Percentiles rank a stretch among this genome's conserved stretches.
phyloP scores from a whole-genome alignment of 371 early-diverging fungal species.

The Mucor lusitanicus region DNA sequence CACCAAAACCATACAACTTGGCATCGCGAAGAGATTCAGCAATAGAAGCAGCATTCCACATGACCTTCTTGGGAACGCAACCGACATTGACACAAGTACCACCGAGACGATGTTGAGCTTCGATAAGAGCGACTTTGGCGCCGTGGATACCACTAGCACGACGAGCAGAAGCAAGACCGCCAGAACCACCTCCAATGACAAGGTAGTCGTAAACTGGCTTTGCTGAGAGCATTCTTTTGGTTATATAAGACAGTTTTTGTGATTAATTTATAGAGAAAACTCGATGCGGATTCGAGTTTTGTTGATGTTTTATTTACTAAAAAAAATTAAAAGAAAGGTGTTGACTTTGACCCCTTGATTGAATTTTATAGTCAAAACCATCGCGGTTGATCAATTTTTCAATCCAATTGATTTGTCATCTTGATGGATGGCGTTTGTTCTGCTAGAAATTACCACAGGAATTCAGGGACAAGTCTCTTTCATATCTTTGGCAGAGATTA shows the following conservation, averaged over 20 bases:
- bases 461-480: background rate
- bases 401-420: constrained; percentile 1
- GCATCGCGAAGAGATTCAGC: constrained; percentile 89
- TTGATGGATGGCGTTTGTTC: background rate
- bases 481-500: background rate
- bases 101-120: constrained; percentile 82
- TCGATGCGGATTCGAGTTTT: background rate
- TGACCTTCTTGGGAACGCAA: constrained; percentile 99
- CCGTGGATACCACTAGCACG: constrained; percentile 88
- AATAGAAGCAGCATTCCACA: constrained; percentile 93
- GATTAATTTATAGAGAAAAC: background rate
- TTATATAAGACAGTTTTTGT: constrained; percentile 16
- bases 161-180: constrained; percentile 91
- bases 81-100: constrained; percentile 98
- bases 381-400: background rate
- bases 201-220: constrained; percentile 78
- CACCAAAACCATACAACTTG: constrained; percentile 84
- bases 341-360: background rate
- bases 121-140: constrained; percentile 91
- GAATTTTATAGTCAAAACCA: background rate
- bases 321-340: background rate
- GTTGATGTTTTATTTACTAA: background rate
- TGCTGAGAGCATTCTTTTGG: constrained; percentile 19
- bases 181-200: constrained; percentile 91
- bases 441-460: background rate